phyloP scores from a whole-genome alignment of 73 alveolate species.

The Paramecium octaurelia region DNA sequence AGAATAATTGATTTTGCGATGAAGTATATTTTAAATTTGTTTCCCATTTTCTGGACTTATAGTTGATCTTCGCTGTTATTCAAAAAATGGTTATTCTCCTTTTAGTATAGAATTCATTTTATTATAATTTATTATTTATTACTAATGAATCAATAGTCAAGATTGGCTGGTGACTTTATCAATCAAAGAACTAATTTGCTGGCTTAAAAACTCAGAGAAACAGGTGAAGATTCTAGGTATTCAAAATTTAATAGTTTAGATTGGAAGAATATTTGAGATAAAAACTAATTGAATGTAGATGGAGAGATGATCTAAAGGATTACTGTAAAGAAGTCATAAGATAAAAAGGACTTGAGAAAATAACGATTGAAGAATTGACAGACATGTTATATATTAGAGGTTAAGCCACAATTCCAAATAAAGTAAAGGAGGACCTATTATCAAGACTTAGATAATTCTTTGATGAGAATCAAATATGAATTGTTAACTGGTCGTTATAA shows the following conservation, averaged over 20 bases:
- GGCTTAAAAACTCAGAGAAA: slow-evolving; percentile 49
- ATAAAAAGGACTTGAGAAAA: slow-evolving; percentile 80
- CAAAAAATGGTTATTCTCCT: not conserved
- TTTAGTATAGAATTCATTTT: not conserved
- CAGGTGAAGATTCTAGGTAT: slow-evolving; percentile 55
- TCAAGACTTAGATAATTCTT: slow-evolving; percentile 69
- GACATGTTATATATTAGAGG: slow-evolving; percentile 76
- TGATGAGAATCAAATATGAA: slow-evolving; percentile 57
- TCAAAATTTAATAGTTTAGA: not conserved
- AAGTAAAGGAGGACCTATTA: slow-evolving; percentile 75
- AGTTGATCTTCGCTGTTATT: not conserved
- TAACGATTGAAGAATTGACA: slow-evolving; percentile 74
- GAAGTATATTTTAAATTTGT: not conserved
- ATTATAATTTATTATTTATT: not conserved
- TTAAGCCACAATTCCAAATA: slow-evolving; percentile 76
- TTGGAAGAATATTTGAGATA: slow-evolving; percentile 79
- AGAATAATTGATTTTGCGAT: not conserved
- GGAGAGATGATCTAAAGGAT: slow-evolving; percentile 80
- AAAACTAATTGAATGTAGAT: slow-evolving; percentile 74
- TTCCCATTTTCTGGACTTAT: not conserved
- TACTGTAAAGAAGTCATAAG: slow-evolving; percentile 76
- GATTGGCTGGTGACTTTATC: slow-evolving; percentile 14
- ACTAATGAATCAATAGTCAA: not conserved
- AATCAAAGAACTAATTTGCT: not conserved
- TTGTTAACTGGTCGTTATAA: not conserved